Evolutionary conservation across 768 basidiomycete species (phyloP), one percentile per base, ranked within the genome.

Genomic region (Termitomyces sp.): DNA sequence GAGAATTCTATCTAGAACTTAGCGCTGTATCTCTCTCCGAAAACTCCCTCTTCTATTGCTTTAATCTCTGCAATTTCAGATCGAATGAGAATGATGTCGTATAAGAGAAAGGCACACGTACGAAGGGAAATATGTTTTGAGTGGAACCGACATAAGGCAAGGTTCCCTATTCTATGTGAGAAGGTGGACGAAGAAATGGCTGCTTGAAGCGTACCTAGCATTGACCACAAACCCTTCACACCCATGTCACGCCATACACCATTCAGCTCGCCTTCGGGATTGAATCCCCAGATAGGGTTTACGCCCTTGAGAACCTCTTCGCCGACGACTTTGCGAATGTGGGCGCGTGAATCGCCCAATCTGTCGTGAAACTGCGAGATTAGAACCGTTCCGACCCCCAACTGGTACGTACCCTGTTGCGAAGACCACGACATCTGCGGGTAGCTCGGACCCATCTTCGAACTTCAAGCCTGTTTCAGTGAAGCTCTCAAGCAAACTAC

Each of bases 61-160:
- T 64, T 64, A 51, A 64, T 64, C 41, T 61, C 52, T 38, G 21
- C 19, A 60, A 19, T 25, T 23, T 17, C 0, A 34, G 14, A 34
- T 42, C 14, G 19, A 49, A 38, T 46, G 3, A 44, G 25, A 5
- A 41, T 7, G 12, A 29, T 2, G 31, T 2, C 14, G 23, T 27
- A 44, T 23, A 31, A 12, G 5, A 0, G 9, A 16, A 50, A 17
- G 40, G 25, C 17, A n/a, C 3, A 78, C 85, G 64, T 61, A 87
- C 86, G 84, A 40, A 87, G 72, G 0, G 85, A 84, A 35, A 86
- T 42, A 58, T 81, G 81, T 63, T 80, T 86, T 4, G 86, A 86
- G 66, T 83, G 74, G 74, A 83, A 84, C 8, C 86, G 74, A 46
- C 78, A 80, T 53, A 79, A 54, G 0, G 81, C 81, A 17, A 87